Percentiles rank a stretch among this genome's conserved stretches.
Evolutionary conservation across 2,329 filamentous ascomycete species (phyloP).

Genomic region (Lizonia empirigonia): DNA sequence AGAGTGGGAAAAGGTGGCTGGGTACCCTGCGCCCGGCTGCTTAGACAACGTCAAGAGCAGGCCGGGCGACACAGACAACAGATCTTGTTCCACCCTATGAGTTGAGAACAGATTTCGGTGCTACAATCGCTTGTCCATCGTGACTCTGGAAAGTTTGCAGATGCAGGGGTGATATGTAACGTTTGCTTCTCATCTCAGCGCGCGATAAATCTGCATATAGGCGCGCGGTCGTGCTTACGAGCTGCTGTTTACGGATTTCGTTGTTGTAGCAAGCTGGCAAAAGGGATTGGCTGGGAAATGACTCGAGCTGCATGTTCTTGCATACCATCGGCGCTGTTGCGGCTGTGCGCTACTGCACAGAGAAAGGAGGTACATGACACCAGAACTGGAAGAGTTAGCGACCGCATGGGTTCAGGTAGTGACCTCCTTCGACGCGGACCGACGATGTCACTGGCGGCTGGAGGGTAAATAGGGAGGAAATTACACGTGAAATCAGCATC

Average conservation of each 20-base stretch:
- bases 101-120: slow-evolving; percentile 25
- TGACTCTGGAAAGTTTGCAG: slow-evolving; percentile 1
- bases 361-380: slow-evolving; percentile 36
- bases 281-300: slow-evolving; percentile 23
- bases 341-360: slow-evolving; percentile 23
- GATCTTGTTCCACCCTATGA: slow-evolving; percentile 37
- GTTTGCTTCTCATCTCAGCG: slow-evolving; percentile 26
- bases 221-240: slow-evolving; percentile 9
- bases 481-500: not conserved
- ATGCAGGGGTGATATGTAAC: slow-evolving; percentile 32
- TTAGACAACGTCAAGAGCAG: slow-evolving; percentile 23
- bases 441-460: slow-evolving; percentile 8
- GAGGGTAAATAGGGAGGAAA: not conserved
- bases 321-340: slow-evolving; percentile 22
- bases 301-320: slow-evolving; percentile 26
- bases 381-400: slow-evolving; percentile 10
- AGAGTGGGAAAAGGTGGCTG: slow-evolving; percentile 28
- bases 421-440: slow-evolving; percentile 19
- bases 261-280: slow-evolving; percentile 2
- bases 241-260: slow-evolving; percentile 3
- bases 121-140: slow-evolving; percentile 21
- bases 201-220: slow-evolving; percentile 14
- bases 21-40: slow-evolving; percentile 17
- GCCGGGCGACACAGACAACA: slow-evolving; percentile 37
- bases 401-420: slow-evolving; percentile 33